Evolutionary conservation across 441 rosid genomes (phyloP), one percentile per base, ranked within the genome.

Genomic region (Jatropha multifida): DNA sequence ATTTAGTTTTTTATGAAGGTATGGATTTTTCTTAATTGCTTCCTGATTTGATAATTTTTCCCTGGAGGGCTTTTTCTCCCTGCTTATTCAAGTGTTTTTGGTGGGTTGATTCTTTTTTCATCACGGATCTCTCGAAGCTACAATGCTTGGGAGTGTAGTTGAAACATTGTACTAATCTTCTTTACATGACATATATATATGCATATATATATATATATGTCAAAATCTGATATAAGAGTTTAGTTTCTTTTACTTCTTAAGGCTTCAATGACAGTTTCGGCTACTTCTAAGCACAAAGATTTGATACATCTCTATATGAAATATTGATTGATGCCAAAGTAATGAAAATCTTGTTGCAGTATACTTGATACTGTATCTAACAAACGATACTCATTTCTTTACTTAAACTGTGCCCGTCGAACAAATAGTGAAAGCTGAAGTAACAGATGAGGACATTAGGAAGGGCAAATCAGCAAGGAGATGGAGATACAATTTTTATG

Each of bases 11-110:
- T 40, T 52, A 63, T 54, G 46, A 73, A 78, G 84, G 79, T 74
- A 77, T 61, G 80, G 70, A 65, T 71, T 75, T 77, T 68, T 66
- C 42, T n/a, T 18, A 73, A 76, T 74, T 69, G 76, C 72, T 81
- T 76, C 72, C 69, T 69, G 79, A 71, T 54, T 63, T 76, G 38
- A 59, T 20, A 77, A 51, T 71, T 75, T 75, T 68, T 18, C 15
- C 59, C 32, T 44, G 5, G 14, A 61, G 58, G 10, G 4, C 18
- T 42, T 72, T 65, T 72, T 74, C n/a, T 40, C 64, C 60, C 42
- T 72, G 63, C 76, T 62, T 65, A 20, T 62, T 76, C 74, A 81
- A 79, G 73, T 81, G 51, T 76, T 66, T 67, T 69, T 42, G 65
- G 67, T 67, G 73, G 79, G 69, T 65, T 67, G 59, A 72, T 87